Conservation (phyloP, 1,284 basidiomycete species). For the Ganoderma multipileum region DNA sequence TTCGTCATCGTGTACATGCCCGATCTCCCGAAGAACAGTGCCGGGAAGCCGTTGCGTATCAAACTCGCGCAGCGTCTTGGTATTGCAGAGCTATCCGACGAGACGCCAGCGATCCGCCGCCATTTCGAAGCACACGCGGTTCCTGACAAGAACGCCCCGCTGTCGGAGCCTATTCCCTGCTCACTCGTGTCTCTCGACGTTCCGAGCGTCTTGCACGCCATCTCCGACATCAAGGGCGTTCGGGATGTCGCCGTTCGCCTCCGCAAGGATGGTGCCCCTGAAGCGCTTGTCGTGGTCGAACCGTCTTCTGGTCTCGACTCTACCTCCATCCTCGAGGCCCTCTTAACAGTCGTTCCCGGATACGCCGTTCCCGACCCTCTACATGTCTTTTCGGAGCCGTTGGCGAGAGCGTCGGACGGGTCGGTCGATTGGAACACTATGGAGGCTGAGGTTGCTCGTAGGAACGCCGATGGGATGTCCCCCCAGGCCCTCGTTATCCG, state of each 20-base stretch:
- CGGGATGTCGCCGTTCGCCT: slow-evolving; percentile 53
- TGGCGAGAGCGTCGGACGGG: slow-evolving; percentile 28
- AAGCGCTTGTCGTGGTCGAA: slow-evolving; percentile 44
- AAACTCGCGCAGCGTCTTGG: slow-evolving; percentile 49
- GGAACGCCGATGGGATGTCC: slow-evolving; percentile 42
- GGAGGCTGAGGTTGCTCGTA: slow-evolving; percentile 40
- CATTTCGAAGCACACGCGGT: slow-evolving; percentile 48
- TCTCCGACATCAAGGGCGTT: slow-evolving; percentile 54
- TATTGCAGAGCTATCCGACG: slow-evolving; percentile 45
- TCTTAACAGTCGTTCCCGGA: slow-evolving; percentile 37
- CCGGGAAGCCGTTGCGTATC: slow-evolving; percentile 53
- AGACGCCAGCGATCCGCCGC: slow-evolving; percentile 42
- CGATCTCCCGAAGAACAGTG: slow-evolving; percentile 51
- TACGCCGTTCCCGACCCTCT: slow-evolving; percentile 48
- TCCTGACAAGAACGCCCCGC: slow-evolving; percentile 41
- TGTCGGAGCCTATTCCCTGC: slow-evolving; percentile 49
- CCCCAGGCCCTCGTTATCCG: slow-evolving; percentile 45
- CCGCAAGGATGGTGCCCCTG: slow-evolving; percentile 42
- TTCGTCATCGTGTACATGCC: slow-evolving; percentile 52
- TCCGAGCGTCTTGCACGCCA: slow-evolving; percentile 48
- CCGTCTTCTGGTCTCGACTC: slow-evolving; percentile 19
- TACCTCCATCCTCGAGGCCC: slow-evolving; percentile 30
- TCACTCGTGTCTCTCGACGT: slow-evolving; percentile 42
- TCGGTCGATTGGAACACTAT: slow-evolving; percentile 46
- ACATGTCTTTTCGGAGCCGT: slow-evolving; percentile 34